These are phyloP conservation scores for Ophiostoma piceae DNA, from an alignment of 2,329 filamentous ascomycete genomes.

Conservation along the genomic window DNA sequence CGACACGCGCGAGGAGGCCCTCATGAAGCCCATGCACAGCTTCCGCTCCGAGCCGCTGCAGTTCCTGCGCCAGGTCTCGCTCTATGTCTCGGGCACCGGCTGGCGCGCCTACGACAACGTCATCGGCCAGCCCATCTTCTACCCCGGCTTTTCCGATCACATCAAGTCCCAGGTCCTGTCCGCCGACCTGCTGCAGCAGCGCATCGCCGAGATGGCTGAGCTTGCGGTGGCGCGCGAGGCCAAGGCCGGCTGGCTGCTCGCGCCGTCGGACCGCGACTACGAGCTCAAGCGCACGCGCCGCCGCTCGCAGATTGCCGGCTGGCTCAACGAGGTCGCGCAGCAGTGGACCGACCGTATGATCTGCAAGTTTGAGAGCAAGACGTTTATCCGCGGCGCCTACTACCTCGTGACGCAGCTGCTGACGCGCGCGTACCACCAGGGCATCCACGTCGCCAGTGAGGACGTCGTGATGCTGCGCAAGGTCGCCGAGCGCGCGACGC, in stretches of 20 bases:
- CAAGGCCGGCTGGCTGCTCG: constrained; percentile 61
- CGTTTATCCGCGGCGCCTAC: constrained; percentile 87
- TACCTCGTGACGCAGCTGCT: constrained; percentile 83
- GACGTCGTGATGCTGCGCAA: constrained; percentile 78
- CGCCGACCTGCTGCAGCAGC: constrained; percentile 66
- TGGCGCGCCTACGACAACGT: constrained; percentile 92
- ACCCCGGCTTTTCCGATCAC: constrained; percentile 82
- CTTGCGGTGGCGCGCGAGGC: constrained; percentile 71
- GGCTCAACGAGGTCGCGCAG: constrained; percentile 74
- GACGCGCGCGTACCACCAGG: constrained; percentile 91
- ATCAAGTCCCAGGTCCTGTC: constrained; percentile 76
- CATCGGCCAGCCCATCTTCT: constrained; percentile 90
- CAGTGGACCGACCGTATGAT: constrained; percentile 93
- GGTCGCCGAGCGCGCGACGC: constrained; percentile 75
- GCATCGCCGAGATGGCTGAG: constrained; percentile 71
- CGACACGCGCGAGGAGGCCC: constrained; percentile 59
- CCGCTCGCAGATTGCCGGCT: constrained; percentile 62
- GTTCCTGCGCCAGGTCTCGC: constrained; percentile 88
- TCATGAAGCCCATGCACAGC: constrained; percentile 78
- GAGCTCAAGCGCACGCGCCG: constrained; percentile 48
- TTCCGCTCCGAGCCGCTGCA: constrained; percentile 68
- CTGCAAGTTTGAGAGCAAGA: constrained; percentile 95
- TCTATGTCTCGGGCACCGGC: constrained; percentile 87
- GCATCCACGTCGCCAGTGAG: constrained; percentile 91
- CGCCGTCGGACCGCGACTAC: constrained; percentile 37